phyloP scores from a whole-genome alignment of 1,139 yeast genomes.

The Hemisphaericaspora xylofermentans region DNA sequence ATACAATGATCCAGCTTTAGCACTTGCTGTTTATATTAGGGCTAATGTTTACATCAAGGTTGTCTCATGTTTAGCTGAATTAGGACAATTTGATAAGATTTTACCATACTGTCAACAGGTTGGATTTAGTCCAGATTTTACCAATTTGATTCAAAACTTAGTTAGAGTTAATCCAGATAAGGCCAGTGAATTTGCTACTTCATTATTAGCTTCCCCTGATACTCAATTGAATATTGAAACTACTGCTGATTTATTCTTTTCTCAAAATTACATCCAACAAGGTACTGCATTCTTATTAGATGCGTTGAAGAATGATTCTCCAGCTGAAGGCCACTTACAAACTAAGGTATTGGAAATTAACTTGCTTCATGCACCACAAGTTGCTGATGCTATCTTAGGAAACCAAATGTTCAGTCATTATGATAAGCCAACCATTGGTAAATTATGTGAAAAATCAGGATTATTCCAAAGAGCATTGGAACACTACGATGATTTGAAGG shows the following conservation, averaged over 20 bases:
- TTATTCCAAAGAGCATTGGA: slow-evolving; percentile 92
- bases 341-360: slow-evolving; percentile 93
- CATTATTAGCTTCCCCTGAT: slow-evolving; percentile 65
- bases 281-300: slow-evolving; percentile 98
- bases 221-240: slow-evolving; percentile 77
- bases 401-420: slow-evolving; percentile 94
- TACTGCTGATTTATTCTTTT: slow-evolving; percentile 89
- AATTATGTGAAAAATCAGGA: slow-evolving; percentile 91
- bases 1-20: slow-evolving; percentile 72
- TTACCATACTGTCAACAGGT: slow-evolving; percentile 91
- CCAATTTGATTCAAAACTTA: slow-evolving; percentile 86
- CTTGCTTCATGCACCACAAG: slow-evolving; percentile 95
- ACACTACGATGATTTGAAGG: slow-evolving; percentile 91
- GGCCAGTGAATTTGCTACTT: slow-evolving; percentile 95
- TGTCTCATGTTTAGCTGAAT: slow-evolving; percentile 87
- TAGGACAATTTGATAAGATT: slow-evolving; percentile 95
- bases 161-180: slow-evolving; percentile 94
- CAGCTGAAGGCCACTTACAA: slow-evolving; percentile 95
- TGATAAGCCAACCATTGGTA: slow-evolving; percentile 90
- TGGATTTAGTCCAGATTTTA: slow-evolving; percentile 84
- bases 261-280: slow-evolving; percentile 93
- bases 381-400: slow-evolving; percentile 97
- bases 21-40: slow-evolving; percentile 87
- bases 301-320: slow-evolving; percentile 90
- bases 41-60: slow-evolving; percentile 87